Base-by-base conservation (phyloP, 2,329 filamentous ascomycete species). In the Aspergillus aculeatus region DNA sequence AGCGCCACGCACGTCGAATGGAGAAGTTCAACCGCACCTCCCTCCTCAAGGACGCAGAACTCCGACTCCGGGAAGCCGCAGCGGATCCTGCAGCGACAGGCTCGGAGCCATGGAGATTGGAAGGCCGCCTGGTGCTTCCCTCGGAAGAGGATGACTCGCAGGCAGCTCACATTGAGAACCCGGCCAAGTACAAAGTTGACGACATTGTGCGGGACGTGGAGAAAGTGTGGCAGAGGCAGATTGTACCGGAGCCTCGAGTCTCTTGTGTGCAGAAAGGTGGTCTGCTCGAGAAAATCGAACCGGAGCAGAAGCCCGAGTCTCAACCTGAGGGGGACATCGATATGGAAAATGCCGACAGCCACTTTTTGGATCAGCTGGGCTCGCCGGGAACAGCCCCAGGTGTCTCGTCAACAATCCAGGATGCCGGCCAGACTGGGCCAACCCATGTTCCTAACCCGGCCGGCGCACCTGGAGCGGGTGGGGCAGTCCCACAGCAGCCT, bases 211-310 rank as follows among this genome's bases (percentile, higher is more conserved):
- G 85, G 47, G 86, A 91, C 57, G 85, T 96, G 1, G 91, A 96
- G 77, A 79, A 82, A 54, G 79, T 86, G 2, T 82, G 90, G n/a
- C 87, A 87, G 19, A 86, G 86, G 57, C 86, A 85, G 63, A 85
- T 91, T 48, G 82, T 84, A 41, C 80, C 83, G 26, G 84, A 90
- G 56, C 84, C 86, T 53, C 82, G 84, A 24, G 82, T 94, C 7
- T 82, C 85, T 41, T 88, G 91, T 50, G 83, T 96, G 48, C 87
- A 95, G 69, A 89, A 90, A 68, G 92, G 92, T 52, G 92, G 92
- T 2, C 84, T 86, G 35, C 78, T 92, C 74, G 86, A 91, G 56
- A 79, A 75, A 61, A 72, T 75, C 12, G 72, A 76, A 48, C 71
- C 74, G 0, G 72, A 75, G 49, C 69, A 66, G 21, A 69, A 63